Conservation (phyloP, 2,329 filamentous ascomycete genomes). For the Cordyceps militaris region DNA sequence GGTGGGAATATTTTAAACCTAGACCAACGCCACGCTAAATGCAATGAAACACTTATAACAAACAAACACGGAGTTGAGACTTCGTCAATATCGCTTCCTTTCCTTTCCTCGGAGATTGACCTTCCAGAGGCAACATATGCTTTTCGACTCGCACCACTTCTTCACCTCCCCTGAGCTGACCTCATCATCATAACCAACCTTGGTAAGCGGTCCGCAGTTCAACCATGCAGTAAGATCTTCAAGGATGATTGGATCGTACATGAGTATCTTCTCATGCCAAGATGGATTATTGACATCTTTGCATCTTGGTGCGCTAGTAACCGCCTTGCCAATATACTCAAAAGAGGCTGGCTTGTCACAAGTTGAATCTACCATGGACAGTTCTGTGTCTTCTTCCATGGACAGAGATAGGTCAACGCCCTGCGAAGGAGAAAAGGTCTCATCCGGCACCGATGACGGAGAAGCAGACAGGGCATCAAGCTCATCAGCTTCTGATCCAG, state of each 20-base stretch:
- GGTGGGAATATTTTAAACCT: not conserved
- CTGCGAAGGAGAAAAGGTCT: constrained; percentile 38
- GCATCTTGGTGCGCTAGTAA: constrained; percentile 44
- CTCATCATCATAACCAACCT: constrained; percentile 58
- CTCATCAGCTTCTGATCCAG: constrained; percentile 34
- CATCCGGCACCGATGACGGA: constrained; percentile 28
- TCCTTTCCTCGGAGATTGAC: constrained; percentile 46
- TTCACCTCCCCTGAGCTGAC: constrained; percentile 62
- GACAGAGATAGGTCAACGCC: constrained; percentile 37
- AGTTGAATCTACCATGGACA: constrained; percentile 32
- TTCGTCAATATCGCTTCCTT: constrained; percentile 39
- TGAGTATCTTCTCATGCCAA: constrained; percentile 88
- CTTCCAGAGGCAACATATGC: constrained; percentile 75
- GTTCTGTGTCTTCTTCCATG: constrained; percentile 38
- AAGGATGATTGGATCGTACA: constrained; percentile 85
- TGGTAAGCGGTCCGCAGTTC: constrained; percentile 61
- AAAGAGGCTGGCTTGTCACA: constrained; percentile 41
- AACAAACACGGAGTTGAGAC: not conserved
- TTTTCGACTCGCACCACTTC: constrained; percentile 82
- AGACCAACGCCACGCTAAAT: constrained; percentile 8
- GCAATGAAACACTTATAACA: not conserved
- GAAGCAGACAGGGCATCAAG: constrained; percentile 22
- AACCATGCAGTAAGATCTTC: constrained; percentile 82
- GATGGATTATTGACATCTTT: constrained; percentile 47
- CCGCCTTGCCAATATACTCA: constrained; percentile 45